These are phyloP conservation scores for Skeletonema marinoi DNA, from an alignment of 108 stramenopile genomes.

Conservation along the genomic window DNA sequence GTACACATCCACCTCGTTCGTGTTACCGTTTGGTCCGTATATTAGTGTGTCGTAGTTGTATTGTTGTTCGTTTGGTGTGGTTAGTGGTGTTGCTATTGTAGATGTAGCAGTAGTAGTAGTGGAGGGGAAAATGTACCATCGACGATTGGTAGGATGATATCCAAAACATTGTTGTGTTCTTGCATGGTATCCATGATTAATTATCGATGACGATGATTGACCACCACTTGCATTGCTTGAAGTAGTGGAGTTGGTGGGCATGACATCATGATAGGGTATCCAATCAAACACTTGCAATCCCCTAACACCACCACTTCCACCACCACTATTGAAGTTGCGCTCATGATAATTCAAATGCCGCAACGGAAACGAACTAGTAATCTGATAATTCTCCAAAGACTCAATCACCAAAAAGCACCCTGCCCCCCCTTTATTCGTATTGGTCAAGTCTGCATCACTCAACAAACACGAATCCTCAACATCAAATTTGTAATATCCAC, in stretches of 20 bases:
- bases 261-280: not conserved
- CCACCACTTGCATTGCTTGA: too few relatives aligned
- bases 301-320: too few relatives aligned
- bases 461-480: not conserved
- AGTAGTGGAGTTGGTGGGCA: not conserved
- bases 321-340: not conserved
- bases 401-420: not conserved
- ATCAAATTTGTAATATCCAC: not conserved
- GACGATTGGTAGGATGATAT: not conserved
- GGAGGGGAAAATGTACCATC: not conserved
- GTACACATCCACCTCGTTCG: not conserved
- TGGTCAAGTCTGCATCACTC: not conserved
- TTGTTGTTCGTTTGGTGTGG: not conserved
- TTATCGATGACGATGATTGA: not conserved
- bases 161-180: not conserved
- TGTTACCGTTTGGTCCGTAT: not conserved
- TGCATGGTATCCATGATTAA: not conserved
- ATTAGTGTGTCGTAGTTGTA: not conserved
- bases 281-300: not conserved
- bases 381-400: not conserved
- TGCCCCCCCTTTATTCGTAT: not conserved
- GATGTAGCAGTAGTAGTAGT: not conserved
- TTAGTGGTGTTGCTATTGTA: not conserved
- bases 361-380: not conserved
- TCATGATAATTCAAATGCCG: not conserved